These are phyloP conservation scores for Claviceps pusilla DNA, from an alignment of 2,329 filamentous ascomycete genomes.

Conservation along the genomic window DNA sequence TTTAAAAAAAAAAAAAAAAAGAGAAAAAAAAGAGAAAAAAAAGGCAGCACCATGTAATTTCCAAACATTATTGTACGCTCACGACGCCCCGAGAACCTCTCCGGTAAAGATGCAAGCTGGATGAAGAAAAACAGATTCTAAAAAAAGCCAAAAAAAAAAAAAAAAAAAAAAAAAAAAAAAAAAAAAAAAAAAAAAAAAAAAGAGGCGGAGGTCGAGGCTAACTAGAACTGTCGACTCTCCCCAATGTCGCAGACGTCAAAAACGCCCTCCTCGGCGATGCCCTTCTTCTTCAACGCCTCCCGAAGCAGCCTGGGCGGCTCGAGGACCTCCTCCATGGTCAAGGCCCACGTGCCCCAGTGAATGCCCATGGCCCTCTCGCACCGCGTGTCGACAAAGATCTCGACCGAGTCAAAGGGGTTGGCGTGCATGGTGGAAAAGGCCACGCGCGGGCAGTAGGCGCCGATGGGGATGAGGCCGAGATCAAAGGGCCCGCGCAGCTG, in stretches of 20 bases:
- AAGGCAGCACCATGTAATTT: too few species aligned
- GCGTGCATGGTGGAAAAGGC: conserved; percentile 73
- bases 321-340: conserved; percentile 71
- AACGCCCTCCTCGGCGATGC: conserved; percentile 52
- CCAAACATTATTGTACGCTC: too few species aligned
- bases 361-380: conserved; percentile 71
- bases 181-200: background rate
- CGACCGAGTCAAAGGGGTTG: conserved; percentile 73
- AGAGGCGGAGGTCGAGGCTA: too few species aligned
- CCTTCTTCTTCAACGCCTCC: conserved; percentile 53
- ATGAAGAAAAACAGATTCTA: too few species aligned
- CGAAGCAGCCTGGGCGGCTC: conserved; percentile 64
- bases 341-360: conserved; percentile 83
- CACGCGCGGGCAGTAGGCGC: conserved; percentile 61
- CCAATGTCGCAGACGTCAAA: conserved; percentile 79
- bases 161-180: background rate
- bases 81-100: too few species aligned
- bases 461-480: conserved; percentile 83
- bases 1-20: too few species aligned
- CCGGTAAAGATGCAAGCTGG: too few species aligned
- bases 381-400: conserved; percentile 73
- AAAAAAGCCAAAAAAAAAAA: background rate
- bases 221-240: conserved; percentile 60
- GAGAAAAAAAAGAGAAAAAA: too few species aligned
- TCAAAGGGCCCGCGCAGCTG: conserved; percentile 71